Percentiles rank a stretch among this genome's conserved stretches.
phyloP scores from a whole-genome alignment of 345 rosid species.

The Camelina neglecta region DNA sequence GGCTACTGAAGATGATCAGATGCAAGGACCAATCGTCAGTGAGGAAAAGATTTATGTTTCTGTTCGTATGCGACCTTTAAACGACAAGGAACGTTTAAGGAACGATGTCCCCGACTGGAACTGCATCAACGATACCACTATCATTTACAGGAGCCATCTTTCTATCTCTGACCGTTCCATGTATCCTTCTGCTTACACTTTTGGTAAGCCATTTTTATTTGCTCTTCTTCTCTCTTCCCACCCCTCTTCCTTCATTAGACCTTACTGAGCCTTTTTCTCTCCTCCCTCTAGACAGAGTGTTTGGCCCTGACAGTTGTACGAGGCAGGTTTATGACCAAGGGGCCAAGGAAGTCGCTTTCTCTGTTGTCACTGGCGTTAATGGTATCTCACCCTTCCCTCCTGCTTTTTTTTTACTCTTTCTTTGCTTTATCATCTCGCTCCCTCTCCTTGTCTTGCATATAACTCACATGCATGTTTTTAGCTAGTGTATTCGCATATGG shows the following conservation, averaged over 20 bases:
- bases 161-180: slow-evolving; percentile 80
- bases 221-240: neutral
- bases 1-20: slow-evolving; percentile 55
- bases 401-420: slow-evolving; percentile 46
- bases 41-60: slow-evolving; percentile 78
- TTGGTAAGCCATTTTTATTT: slow-evolving; percentile 55
- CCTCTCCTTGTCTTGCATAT: neutral
- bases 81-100: slow-evolving; percentile 68
- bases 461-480: slow-evolving; percentile 42
- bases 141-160: slow-evolving; percentile 70
- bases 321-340: slow-evolving; percentile 79
- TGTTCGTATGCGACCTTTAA: slow-evolving; percentile 83
- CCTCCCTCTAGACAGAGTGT: slow-evolving; percentile 69
- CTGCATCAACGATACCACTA: slow-evolving; percentile 66
- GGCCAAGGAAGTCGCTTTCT: slow-evolving; percentile 79
- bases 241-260: neutral
- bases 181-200: slow-evolving; percentile 84
- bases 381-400: slow-evolving; percentile 28
- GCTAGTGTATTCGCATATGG: slow-evolving; percentile 95
- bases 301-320: slow-evolving; percentile 65
- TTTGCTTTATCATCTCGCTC: slow-evolving; percentile 6
- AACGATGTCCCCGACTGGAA: slow-evolving; percentile 84
- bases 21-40: slow-evolving; percentile 45
- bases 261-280: slow-evolving; percentile 31
- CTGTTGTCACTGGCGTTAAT: slow-evolving; percentile 79